Evolutionary conservation across 768 basidiomycete genomes (phyloP), one percentile per base, ranked within the genome.

Genomic region (Rickenella mellea): DNA sequence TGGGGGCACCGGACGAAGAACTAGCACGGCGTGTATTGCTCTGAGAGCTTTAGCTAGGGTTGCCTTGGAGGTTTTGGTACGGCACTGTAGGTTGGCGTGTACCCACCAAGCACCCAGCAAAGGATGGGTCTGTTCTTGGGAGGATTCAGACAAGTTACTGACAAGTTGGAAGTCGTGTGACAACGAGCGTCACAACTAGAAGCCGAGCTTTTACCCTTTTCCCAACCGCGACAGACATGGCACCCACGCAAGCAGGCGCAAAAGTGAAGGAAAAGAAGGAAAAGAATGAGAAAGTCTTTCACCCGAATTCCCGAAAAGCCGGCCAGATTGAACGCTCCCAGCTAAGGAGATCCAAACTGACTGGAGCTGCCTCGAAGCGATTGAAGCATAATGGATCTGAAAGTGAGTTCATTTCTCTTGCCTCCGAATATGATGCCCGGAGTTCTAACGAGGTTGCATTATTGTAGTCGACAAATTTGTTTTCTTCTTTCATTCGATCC

Each of bases 221-320:
- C n/a, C n/a, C n/a, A n/a, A n/a, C n/a, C n/a, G n/a, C n/a, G n/a
- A n/a, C n/a, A n/a, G n/a, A n/a, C n/a, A n/a, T n/a, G n/a, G n/a
- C n/a, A n/a, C n/a, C n/a, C 29, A 31, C 15, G 29, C 12, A 31
- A 31, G 15, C 29, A 15, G 41, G 29, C 25, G 27, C 41, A 20
- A 2, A 40, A 20, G n/a, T n/a, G n/a, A 60, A 59, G 46, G 40
- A 47, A 20, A 56, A 55, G 39, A 44, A 55, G 3, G 57, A 54
- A 25, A 84, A 78, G 59, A 84, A 78, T 61, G 84, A 86, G 54
- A 90, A 90, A 52, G 51, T 89, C 8, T 83, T 81, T 48, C 88
- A 91, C 55, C 88, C 88, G 4, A 69, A 80, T 36, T 91, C 88
- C 17, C 71, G 88, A 47, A 91, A 90, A 63, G 88, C 88, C 2